Conservation (phyloP, 805 yeast species). For the Metschnikowia gelsemii region DNA sequence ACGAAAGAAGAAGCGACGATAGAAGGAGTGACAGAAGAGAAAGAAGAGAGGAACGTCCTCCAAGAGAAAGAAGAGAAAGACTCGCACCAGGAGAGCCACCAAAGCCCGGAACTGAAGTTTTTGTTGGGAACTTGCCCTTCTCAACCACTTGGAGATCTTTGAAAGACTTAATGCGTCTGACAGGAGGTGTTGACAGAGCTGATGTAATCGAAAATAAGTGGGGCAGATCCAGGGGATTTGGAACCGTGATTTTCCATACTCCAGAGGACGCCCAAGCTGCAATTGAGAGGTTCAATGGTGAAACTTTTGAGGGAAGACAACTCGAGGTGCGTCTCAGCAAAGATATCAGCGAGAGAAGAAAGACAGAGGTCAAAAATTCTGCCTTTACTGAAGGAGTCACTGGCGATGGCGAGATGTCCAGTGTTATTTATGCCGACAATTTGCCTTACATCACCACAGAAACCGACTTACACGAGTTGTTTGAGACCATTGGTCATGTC, state of each 20-base stretch:
- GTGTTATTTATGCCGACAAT: slow-evolving; percentile 64
- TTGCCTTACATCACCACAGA: slow-evolving; percentile 88
- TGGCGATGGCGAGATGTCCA: slow-evolving; percentile 54
- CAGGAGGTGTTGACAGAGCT: slow-evolving; percentile 79
- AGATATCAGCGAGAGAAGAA: slow-evolving; percentile 18
- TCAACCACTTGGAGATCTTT: slow-evolving; percentile 80
- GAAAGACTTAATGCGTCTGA: slow-evolving; percentile 76
- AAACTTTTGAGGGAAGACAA: slow-evolving; percentile 69
- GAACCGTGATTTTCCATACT: slow-evolving; percentile 69
- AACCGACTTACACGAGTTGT: slow-evolving; percentile 79
- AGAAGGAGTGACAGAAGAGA: slow-evolving; percentile 19
- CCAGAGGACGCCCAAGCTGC: slow-evolving; percentile 72
- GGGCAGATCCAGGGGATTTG: slow-evolving; percentile 85
- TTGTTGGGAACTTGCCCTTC: slow-evolving; percentile 80
- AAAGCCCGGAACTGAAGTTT: slow-evolving; percentile 55
- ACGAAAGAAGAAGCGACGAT: slow-evolving; percentile 21
- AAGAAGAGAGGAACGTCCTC: slow-evolving; percentile 19
- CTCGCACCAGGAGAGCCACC: slow-evolving; percentile 18
- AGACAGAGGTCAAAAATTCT: slow-evolving; percentile 36
- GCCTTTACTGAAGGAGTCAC: slow-evolving; percentile 66
- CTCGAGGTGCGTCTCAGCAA: slow-evolving; percentile 78
- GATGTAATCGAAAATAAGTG: slow-evolving; percentile 65
- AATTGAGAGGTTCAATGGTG: slow-evolving; percentile 65
- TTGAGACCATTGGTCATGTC: slow-evolving; percentile 80
- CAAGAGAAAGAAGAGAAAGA: slow-evolving; percentile 16